Evolutionary conservation across 2,329 filamentous ascomycete species (phyloP).

Genomic region (Graphium sp.): DNA sequence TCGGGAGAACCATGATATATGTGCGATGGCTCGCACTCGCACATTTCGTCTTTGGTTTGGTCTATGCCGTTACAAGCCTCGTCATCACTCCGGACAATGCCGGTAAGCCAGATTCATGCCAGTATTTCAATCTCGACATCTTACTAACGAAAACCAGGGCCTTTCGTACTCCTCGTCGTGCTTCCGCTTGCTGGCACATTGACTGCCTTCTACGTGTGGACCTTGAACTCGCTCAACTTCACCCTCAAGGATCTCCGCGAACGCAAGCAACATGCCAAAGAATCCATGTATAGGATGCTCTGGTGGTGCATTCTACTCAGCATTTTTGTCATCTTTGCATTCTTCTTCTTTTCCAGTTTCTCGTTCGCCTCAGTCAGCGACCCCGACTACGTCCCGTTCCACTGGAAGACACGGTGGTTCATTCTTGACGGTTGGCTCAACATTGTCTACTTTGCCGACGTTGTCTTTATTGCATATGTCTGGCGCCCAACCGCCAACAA

Average conservation of each 20-base stretch:
- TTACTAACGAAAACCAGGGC: slow-evolving; percentile 31
- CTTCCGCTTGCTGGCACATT: slow-evolving; percentile 81
- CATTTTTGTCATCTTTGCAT: slow-evolving; percentile 90
- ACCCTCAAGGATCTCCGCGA: slow-evolving; percentile 95
- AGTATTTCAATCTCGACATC: slow-evolving; percentile 7
- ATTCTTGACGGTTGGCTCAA: slow-evolving; percentile 95
- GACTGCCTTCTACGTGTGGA: slow-evolving; percentile 98
- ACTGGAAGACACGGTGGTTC: slow-evolving; percentile 98
- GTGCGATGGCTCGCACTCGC: slow-evolving; percentile 80
- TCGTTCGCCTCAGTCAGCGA: slow-evolving; percentile 75
- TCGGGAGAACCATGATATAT: slow-evolving; percentile 87
- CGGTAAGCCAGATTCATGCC: too few species aligned
- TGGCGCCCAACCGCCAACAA: slow-evolving; percentile 97
- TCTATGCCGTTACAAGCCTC: slow-evolving; percentile 82
- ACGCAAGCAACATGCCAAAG: slow-evolving; percentile 85
- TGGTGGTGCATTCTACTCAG: slow-evolving; percentile 95
- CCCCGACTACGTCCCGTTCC: slow-evolving; percentile 82
- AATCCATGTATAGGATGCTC: slow-evolving; percentile 90
- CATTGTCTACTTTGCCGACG: slow-evolving; percentile 85
- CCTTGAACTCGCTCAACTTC: slow-evolving; percentile 80
- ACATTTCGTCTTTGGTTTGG: slow-evolving; percentile 87
- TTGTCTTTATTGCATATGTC: slow-evolving; percentile 83
- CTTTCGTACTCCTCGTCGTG: slow-evolving; percentile 82
- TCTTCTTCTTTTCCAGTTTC: slow-evolving; percentile 98
- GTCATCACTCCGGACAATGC: slow-evolving; percentile 79